phyloP scores from a whole-genome alignment of 1,284 basidiomycete species.

The Rhodotorula sp. region DNA sequence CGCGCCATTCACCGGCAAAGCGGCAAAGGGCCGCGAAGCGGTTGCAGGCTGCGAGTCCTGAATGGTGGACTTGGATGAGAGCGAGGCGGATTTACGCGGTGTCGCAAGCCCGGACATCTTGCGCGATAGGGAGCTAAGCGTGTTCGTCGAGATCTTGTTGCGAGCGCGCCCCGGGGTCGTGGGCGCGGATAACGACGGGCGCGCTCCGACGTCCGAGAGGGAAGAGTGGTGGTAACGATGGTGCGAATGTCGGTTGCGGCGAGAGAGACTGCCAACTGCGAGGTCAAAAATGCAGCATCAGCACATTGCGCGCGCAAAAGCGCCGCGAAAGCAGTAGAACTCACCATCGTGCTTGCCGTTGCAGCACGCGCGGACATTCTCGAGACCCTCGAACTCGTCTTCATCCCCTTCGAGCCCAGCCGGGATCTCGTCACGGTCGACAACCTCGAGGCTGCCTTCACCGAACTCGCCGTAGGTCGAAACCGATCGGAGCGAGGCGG shows the following conservation, averaged over 20 bases:
- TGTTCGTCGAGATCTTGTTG: constrained; percentile 11
- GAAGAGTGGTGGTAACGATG: constrained; percentile 18
- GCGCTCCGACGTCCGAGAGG: constrained; percentile 9
- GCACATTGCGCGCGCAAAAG: neutral
- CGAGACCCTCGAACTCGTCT: constrained; percentile 86
- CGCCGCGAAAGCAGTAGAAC: neutral
- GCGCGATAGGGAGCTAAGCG: constrained; percentile 23
- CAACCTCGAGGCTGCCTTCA: constrained; percentile 66
- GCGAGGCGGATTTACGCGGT: neutral
- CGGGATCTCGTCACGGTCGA: constrained; percentile 55
- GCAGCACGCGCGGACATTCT: constrained; percentile 68
- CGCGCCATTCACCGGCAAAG: neutral
- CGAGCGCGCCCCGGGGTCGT: constrained; percentile 15
- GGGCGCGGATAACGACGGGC: constrained; percentile 8
- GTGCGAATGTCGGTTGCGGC: constrained; percentile 18
- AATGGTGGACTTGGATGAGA: neutral
- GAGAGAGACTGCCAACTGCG: constrained; percentile 35
- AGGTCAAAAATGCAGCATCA: neutral
- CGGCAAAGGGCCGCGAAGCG: neutral
- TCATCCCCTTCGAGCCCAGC: constrained; percentile 63
- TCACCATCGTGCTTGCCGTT: constrained; percentile 72
- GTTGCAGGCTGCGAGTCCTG: neutral
- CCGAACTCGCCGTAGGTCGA: constrained; percentile 45
- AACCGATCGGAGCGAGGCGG: constrained; percentile 63
- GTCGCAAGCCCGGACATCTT: constrained; percentile 5